These are phyloP conservation scores for Exophiala dermatitidis DNA, from an alignment of 2,329 filamentous ascomycete genomes.

Conservation along the genomic window DNA sequence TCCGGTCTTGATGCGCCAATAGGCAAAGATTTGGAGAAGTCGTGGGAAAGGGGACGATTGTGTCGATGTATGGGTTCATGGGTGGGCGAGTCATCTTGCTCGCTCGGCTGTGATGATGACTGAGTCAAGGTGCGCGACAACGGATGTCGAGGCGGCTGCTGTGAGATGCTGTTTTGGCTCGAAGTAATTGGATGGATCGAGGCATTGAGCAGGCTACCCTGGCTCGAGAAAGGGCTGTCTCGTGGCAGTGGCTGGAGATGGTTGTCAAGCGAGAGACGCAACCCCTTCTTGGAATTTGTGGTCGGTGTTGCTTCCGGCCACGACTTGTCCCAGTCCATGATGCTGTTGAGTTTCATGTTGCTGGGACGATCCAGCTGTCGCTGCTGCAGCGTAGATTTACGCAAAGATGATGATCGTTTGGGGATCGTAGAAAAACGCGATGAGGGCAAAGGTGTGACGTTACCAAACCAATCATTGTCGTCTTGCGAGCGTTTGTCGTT, in stretches of 20 bases:
- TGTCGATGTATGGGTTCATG: slow-evolving; percentile 52
- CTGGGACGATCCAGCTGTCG: slow-evolving; percentile 60
- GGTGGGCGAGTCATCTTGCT: slow-evolving; percentile 64
- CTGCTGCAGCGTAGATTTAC: slow-evolving; percentile 83
- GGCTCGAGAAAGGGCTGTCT: slow-evolving; percentile 58
- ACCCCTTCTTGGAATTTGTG: slow-evolving; percentile 52
- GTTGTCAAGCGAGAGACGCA: slow-evolving; percentile 72
- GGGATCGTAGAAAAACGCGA: slow-evolving; percentile 50
- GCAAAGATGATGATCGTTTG: slow-evolving; percentile 66
- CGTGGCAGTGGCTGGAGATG: slow-evolving; percentile 59
- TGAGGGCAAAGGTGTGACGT: slow-evolving; percentile 31
- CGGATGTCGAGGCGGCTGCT: slow-evolving; percentile 58
- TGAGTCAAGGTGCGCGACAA: slow-evolving; percentile 80
- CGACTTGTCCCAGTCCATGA: slow-evolving; percentile 41
- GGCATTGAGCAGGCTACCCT: slow-evolving; percentile 47
- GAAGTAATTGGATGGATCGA: slow-evolving; percentile 45
- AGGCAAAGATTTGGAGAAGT: slow-evolving; percentile 63
- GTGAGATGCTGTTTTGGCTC: slow-evolving; percentile 30
- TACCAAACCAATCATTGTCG: slow-evolving; percentile 29
- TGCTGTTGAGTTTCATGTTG: slow-evolving; percentile 31
- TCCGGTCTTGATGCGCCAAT: slow-evolving; percentile 54
- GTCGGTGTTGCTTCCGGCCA: slow-evolving; percentile 43
- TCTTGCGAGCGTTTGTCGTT: slow-evolving; percentile 28
- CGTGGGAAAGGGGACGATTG: slow-evolving; percentile 31
- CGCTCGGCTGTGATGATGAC: slow-evolving; percentile 73